These are phyloP conservation scores for Hericium coralloides DNA, from an alignment of 768 basidiomycete species.

Conservation along the genomic window DNA sequence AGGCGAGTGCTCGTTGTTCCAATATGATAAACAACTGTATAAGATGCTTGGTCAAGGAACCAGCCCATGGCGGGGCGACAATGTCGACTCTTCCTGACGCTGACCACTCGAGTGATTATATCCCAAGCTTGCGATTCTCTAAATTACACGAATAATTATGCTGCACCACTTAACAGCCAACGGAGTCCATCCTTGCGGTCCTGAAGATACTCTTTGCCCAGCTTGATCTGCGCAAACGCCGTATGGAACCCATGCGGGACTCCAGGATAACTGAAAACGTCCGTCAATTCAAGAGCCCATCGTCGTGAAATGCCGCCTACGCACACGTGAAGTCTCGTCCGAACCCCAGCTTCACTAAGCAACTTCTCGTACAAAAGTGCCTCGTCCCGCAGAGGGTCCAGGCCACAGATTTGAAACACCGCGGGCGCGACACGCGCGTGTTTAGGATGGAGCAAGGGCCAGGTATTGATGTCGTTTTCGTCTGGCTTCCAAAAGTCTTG, in stretches of 20 bases:
- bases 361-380: neutral
- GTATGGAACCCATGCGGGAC: conserved; percentile 3
- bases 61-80: too few species aligned
- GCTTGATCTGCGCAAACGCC: neutral
- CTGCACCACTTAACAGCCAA: neutral
- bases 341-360: neutral
- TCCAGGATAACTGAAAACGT: too few species aligned
- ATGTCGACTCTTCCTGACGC: too few species aligned
- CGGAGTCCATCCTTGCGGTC: neutral
- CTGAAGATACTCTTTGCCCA: neutral
- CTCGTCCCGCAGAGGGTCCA: neutral
- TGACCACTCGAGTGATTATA: too few species aligned
- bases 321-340: neutral
- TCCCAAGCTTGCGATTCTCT: too few species aligned
- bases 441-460: neutral
- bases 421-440: neutral
- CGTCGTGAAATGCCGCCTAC: neutral
- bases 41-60: too few species aligned
- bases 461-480: neutral
- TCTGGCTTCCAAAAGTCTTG: neutral
- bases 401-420: neutral
- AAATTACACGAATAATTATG: too few species aligned
- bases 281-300: neutral
- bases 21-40: too few species aligned
- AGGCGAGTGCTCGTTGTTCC: too few species aligned